Percentiles rank a stretch among this genome's conserved stretches.
phyloP scores from a whole-genome alignment of 2,329 filamentous ascomycete genomes.

The Lecanicillium sp. region DNA sequence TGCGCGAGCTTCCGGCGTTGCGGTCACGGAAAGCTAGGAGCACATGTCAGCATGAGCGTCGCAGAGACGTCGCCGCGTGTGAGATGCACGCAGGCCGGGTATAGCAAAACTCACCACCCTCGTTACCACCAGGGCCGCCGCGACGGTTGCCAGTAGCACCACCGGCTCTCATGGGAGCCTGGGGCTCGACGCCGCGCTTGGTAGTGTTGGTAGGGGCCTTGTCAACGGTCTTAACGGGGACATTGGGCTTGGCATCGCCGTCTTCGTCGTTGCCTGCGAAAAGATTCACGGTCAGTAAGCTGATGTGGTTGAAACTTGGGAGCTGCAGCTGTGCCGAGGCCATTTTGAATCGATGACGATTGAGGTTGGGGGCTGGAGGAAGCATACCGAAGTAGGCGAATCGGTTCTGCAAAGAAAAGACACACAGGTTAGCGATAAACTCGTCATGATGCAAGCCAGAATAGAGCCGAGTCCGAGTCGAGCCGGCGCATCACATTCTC shows the following conservation, averaged over 20 bases:
- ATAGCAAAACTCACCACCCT: constrained; percentile 64
- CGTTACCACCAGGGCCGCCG: constrained; percentile 65
- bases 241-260: constrained; percentile 65
- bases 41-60: constrained; percentile 15
- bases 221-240: constrained; percentile 83
- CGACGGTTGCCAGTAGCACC: constrained; percentile 41
- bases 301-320: too few relatives aligned
- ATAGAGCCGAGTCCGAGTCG: neutral
- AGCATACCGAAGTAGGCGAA: constrained; percentile 94
- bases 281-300: constrained; percentile 10
- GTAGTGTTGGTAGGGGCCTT: constrained; percentile 67
- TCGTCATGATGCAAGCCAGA: too few relatives aligned
- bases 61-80: neutral
- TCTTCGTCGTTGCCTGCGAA: constrained; percentile 52
- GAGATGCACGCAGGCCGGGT: neutral
- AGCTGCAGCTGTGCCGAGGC: too few relatives aligned
- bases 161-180: constrained; percentile 51
- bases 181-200: constrained; percentile 82
- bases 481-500: neutral
- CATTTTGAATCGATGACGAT: too few relatives aligned
- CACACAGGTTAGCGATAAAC: constrained; percentile 15
- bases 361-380: constrained; percentile 10
- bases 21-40: constrained; percentile 80
- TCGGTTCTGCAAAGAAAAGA: constrained; percentile 63
- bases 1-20: constrained; percentile 71